phyloP scores from a whole-genome alignment of 306 rosid species.

The Chamaecrista fasciculata region DNA sequence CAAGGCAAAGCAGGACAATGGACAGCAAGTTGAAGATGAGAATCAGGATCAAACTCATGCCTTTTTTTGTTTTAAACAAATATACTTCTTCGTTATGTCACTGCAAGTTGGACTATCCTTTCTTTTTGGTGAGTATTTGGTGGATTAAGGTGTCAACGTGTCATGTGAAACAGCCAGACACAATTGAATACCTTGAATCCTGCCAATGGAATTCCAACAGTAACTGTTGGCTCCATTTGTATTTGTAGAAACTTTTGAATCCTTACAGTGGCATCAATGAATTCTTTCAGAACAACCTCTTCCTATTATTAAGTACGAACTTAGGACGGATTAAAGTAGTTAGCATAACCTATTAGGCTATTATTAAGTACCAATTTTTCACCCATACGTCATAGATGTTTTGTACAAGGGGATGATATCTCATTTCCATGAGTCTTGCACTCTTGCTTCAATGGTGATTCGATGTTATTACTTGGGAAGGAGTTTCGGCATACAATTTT shows the following conservation, averaged over 20 bases:
- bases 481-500: neutral
- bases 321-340: neutral
- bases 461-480: neutral
- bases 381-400: neutral
- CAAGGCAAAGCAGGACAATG: conserved; percentile 41
- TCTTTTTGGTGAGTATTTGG: neutral
- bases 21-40: conserved; percentile 33
- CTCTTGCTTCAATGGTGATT: neutral
- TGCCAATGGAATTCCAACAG: neutral
- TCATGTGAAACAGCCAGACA: neutral
- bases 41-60: conserved; percentile 32
- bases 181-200: neutral
- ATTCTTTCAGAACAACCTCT: neutral
- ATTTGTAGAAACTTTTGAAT: neutral
- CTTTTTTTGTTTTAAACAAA: conserved; percentile 18
- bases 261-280: neutral
- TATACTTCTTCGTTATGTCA: conserved; percentile 39
- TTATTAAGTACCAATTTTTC: neutral
- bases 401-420: neutral
- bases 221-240: neutral
- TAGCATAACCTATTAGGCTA: neutral
- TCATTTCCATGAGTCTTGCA: neutral
- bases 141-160: neutral
- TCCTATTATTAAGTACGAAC: neutral
- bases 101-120: conserved; percentile 33